Evolutionary conservation across 495 filamentous ascomycete genomes (phyloP).

Genomic region (Jackrogersella minutella): DNA sequence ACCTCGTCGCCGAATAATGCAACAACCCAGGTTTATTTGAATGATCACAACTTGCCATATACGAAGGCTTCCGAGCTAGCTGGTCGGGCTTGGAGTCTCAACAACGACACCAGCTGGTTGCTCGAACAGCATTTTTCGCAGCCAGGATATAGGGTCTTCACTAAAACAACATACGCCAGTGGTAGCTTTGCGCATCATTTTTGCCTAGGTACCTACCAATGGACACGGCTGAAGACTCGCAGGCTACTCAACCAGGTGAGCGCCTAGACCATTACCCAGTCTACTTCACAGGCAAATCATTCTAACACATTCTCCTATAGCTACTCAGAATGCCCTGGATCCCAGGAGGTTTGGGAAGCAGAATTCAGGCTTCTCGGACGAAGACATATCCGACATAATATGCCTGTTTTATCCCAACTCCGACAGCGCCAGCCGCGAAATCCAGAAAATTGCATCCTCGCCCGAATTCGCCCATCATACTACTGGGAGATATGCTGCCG

Average conservation of each 20-base stretch:
- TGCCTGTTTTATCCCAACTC: slow-evolving; percentile 87
- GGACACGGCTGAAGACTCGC: slow-evolving; percentile 43
- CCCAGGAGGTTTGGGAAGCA: slow-evolving; percentile 77
- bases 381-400: slow-evolving; percentile 86
- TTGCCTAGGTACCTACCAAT: slow-evolving; percentile 41
- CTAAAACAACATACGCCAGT: slow-evolving; percentile 3
- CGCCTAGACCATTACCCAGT: not conserved
- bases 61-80: slow-evolving; percentile 23
- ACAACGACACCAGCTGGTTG: slow-evolving; percentile 23
- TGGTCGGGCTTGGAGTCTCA: slow-evolving; percentile 11
- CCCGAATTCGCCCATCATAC: slow-evolving; percentile 50
- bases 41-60: slow-evolving; percentile 20
- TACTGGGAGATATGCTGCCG: slow-evolving; percentile 49
- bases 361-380: slow-evolving; percentile 77
- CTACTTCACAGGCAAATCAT: not conserved
- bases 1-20: slow-evolving; percentile 9
- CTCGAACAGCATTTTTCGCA: slow-evolving; percentile 28
- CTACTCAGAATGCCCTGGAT: slow-evolving; percentile 83
- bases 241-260: slow-evolving; percentile 47
- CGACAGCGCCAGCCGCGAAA: slow-evolving; percentile 71
- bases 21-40: slow-evolving; percentile 3
- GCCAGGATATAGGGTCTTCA: slow-evolving; percentile 21
- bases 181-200: slow-evolving; percentile 22
- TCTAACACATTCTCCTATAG: slow-evolving; percentile 47
- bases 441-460: slow-evolving; percentile 59